phyloP scores from a whole-genome alignment of 108 stramenopile species.

The Hondaea fermentalgiana region DNA sequence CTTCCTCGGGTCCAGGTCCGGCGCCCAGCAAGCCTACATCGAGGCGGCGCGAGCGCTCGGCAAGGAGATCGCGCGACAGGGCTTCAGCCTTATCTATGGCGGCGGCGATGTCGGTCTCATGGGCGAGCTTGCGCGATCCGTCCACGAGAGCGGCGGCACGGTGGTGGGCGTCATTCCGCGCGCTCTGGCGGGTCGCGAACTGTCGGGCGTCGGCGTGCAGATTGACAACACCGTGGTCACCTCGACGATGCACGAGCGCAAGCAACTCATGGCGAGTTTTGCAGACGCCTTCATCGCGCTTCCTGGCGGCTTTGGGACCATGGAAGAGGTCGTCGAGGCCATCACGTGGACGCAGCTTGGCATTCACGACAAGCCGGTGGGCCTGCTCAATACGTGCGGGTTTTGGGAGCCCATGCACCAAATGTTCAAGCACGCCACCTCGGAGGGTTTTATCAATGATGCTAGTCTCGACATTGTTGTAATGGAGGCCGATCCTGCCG shows the following conservation, averaged over 20 bases:
- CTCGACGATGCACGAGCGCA: slow-evolving; percentile 25
- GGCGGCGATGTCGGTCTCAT: slow-evolving; percentile 25
- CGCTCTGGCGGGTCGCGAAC: not conserved
- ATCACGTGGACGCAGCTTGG: slow-evolving; percentile 21
- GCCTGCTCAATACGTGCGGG: slow-evolving; percentile 18
- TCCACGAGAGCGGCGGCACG: not conserved
- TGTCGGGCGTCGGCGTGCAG: not conserved
- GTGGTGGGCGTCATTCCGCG: slow-evolving; percentile 12
- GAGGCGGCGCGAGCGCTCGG: not conserved
- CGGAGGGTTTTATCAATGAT: not conserved
- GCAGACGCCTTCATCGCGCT: slow-evolving; percentile 20
- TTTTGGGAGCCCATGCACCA: slow-evolving; percentile 16
- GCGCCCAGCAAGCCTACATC: not conserved
- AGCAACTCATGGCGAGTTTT: slow-evolving; percentile 12
- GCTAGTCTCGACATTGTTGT: not conserved
- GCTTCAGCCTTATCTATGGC: slow-evolving; percentile 6
- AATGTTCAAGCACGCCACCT: not conserved
- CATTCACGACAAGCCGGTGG: slow-evolving; percentile 20
- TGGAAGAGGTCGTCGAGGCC: slow-evolving; percentile 21
- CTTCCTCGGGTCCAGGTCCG: not conserved
- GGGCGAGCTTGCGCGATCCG: not conserved
- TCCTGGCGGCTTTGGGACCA: slow-evolving; percentile 25
- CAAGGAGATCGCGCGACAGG: not conserved
- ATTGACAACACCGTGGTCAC: not conserved
- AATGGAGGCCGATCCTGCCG: not conserved